Evolutionary conservation across 1,284 basidiomycete genomes (phyloP).

Genomic region (Phlebopus sp.): DNA sequence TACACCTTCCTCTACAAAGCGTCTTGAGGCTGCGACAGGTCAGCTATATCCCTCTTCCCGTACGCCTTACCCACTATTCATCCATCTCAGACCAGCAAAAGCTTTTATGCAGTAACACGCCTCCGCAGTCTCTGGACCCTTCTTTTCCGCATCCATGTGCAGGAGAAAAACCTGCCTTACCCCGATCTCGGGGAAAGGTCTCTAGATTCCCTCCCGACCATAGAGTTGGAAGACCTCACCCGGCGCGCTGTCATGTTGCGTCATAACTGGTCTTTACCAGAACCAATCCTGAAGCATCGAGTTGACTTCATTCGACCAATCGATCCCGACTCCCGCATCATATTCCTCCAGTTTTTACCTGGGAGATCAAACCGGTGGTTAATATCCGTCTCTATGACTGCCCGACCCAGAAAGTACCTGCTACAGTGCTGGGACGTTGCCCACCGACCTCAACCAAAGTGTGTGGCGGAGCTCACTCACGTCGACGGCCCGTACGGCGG

Average conservation of each 20-base stretch:
- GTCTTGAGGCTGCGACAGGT: conserved; percentile 23
- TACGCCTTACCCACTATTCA: not conserved
- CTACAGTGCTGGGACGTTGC: conserved; percentile 56
- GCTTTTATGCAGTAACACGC: conserved; percentile 40
- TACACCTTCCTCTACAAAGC: conserved; percentile 13
- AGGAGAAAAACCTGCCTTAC: conserved; percentile 45
- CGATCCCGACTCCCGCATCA: conserved; percentile 28
- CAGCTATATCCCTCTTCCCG: not conserved
- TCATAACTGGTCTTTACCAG: conserved; percentile 45
- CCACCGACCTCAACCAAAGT: conserved; percentile 24
- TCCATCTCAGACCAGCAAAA: conserved; percentile 47
- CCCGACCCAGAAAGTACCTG: conserved; percentile 27
- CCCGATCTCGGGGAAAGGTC: conserved; percentile 33
- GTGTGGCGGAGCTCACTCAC: conserved; percentile 36
- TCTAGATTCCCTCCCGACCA: conserved; percentile 35
- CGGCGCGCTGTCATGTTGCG: conserved; percentile 40
- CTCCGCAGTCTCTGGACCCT: conserved; percentile 50
- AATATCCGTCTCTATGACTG: conserved; percentile 39
- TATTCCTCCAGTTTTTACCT: conserved; percentile 48
- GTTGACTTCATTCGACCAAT: conserved; percentile 27
- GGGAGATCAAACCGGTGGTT: conserved; percentile 39
- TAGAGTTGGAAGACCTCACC: conserved; percentile 43
- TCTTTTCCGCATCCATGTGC: conserved; percentile 41
- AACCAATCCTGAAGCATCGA: conserved; percentile 34
- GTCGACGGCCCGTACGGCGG: conserved; percentile 36